Conservation (phyloP, 192 early-diverging fungal species). For the Backusella macrospora region DNA sequence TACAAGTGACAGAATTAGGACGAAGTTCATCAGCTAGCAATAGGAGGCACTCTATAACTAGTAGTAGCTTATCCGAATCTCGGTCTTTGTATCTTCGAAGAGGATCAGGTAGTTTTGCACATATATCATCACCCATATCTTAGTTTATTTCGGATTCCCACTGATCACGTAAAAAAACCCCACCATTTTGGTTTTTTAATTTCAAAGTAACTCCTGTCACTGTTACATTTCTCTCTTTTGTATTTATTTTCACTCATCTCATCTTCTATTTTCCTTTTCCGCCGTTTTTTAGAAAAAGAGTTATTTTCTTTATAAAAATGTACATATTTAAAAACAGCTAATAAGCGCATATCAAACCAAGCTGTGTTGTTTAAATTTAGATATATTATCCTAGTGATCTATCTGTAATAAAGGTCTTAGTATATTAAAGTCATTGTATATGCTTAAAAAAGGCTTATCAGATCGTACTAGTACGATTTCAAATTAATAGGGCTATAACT, state of each 20-base stretch:
- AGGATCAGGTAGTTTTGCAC: slow-evolving; percentile 2
- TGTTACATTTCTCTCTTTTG: background rate
- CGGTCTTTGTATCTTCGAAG: slow-evolving; percentile 10
- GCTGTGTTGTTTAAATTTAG: no score
- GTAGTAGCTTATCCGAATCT: background rate
- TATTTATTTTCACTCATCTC: background rate
- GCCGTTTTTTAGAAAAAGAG: background rate
- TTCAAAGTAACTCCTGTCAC: background rate
- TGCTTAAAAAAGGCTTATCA: no score
- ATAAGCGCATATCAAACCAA: no score
- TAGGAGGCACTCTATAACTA: slow-evolving; percentile 15
- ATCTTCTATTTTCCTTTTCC: background rate
- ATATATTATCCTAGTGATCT: no score
- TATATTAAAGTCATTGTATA: no score
- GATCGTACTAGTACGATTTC: no score
- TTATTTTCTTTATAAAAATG: background rate
- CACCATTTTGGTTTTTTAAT: background rate
- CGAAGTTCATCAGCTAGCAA: background rate
- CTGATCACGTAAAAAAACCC: background rate
- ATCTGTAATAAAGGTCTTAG: no score
- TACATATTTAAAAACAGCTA: background rate
- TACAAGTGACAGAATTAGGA: background rate
- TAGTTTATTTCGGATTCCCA: slow-evolving; percentile 1
- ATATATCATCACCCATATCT: slow-evolving; percentile 9
- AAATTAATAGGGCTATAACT: no score